Conservation (phyloP, 1,284 basidiomycete species). For the Apiotrichum gracile region DNA sequence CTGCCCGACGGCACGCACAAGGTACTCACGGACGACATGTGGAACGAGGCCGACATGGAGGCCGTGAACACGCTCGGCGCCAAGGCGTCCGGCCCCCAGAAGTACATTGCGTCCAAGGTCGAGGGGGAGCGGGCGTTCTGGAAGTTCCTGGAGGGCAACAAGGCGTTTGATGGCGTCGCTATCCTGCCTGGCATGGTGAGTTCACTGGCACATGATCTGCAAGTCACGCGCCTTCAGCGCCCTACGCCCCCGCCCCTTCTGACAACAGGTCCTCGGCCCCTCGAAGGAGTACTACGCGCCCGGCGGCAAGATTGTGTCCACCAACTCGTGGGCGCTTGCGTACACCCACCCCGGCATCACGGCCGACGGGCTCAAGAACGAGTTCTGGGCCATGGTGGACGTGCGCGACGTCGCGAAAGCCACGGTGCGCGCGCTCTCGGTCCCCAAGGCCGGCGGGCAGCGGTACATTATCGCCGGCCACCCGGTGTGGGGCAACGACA, state of each 20-base stretch:
- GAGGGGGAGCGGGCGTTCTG: slow-evolving; percentile 32
- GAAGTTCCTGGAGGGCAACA: slow-evolving; percentile 13
- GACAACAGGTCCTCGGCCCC: not conserved
- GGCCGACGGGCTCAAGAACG: not conserved
- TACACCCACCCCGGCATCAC: not conserved
- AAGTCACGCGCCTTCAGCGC: too few relatives aligned
- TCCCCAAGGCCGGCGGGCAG: slow-evolving; percentile 52
- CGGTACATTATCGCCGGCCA: slow-evolving; percentile 46
- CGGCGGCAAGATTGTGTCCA: not conserved
- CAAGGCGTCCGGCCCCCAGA: not conserved
- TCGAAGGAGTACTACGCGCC: not conserved
- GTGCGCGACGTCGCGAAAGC: slow-evolving; percentile 10
- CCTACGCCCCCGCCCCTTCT: too few relatives aligned
- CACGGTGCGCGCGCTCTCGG: not conserved
- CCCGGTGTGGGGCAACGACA: not conserved
- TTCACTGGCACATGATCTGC: not conserved
- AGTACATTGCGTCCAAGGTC: slow-evolving; percentile 19
- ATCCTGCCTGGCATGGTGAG: slow-evolving; percentile 1
- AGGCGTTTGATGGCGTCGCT: slow-evolving; percentile 3
- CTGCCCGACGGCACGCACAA: not conserved
- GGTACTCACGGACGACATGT: not conserved
- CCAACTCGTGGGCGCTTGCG: not conserved
- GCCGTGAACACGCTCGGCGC: not conserved
- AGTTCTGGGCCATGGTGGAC: slow-evolving; percentile 25
- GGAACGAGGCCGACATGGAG: not conserved